Evolutionary conservation across 345 rosid species (phyloP), one percentile per base, ranked within the genome.

Genomic region (Salix exigua): DNA sequence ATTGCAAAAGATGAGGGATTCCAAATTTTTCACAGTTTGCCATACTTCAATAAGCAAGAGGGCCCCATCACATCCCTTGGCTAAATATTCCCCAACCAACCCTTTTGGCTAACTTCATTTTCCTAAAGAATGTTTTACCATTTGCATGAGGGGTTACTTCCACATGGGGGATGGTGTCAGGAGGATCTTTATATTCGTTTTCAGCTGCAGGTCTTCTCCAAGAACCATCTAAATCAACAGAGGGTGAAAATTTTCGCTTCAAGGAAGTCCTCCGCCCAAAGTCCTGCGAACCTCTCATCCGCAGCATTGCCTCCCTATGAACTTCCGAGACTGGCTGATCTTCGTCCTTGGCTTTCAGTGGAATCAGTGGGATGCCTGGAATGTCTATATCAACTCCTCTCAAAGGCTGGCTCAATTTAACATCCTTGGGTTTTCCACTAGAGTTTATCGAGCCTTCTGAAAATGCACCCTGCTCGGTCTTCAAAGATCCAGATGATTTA

Each of bases 251-350:
- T 86, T 85, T 92, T 78, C 96, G 81, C 85, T 92, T 92, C 53
- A 87, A 80, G 74, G 88, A 61, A 73, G 88, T 86, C 87, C 80
- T 90, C 58, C 87, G 89, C 75, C 96, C 97, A 65, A 94, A 86
- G 81, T 96, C 97, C 79, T 88, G 94, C 86, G 91, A 83, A 55
- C 92, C 97, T 88, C 97, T 94, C 97, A 90, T 90, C 64, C 93
- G 87, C 51, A 93, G 96, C 73, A 71, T 80, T 75, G 62, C 88
- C 73, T 88, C 90, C 78, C 78, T 79, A 70, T 80, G 81, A 71
- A 81, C 89, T 58, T 88, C 96, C 65, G 30, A 48, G 17, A 61
- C 26, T 42, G 65, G 21, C 21, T 68, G 82, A 64, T 33, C 74
- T 69, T 67, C 85, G 38, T 82, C 90, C 78, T 77, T 83, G 71